Evolutionary conservation across 306 rosid genomes (phyloP), one percentile per base, ranked within the genome.

Genomic region (Rosa rugosa): DNA sequence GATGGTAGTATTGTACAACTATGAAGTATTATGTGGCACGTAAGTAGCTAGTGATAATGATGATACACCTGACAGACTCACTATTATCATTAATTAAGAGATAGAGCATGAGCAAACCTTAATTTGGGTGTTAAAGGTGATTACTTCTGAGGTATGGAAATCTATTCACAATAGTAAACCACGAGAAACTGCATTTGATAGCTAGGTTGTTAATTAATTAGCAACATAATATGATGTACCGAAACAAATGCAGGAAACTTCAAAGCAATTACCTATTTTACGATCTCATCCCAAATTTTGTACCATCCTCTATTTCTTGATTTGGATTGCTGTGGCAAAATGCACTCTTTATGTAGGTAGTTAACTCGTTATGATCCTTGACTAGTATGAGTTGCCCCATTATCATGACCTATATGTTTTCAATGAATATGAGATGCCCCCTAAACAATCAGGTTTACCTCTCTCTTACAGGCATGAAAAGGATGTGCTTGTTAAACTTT

Each of bases 181-280:
- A 31, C 3, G 36, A 31, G 36, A 49, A 54, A n/a, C 13, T 56
- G 31, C 31, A n/a, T n/a, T 56, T n/a, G 2, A n/a, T n/a, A 20
- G 25, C 27, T 8, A n/a, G 25, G 62, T 56, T n/a, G 60, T 53
- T 53, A 22, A 57, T 22, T 11, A 22, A 31, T 9, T 4, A 62
- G 40, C 65, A 27, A 25, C 0, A 8, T 56, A 51, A 56, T 56
- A n/a, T 11, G 18, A 3, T 22, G 67, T 25, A 62, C 38, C 66
- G 1, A 23, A 70, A 65, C 71, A 22, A 23, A 34, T 16, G 57
- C 71, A 42, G 87, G 87, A 84, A 84, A 73, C 68, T 84, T 84
- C 84, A 54, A 6, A 40, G 87, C 87, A 84, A 76, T 80, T 80
- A 75, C 87, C 76, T 25, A 5, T 65, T 27, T 42, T 11, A 49